These are phyloP conservation scores for Kazachstania martiniae DNA, from an alignment of 805 yeast genomes.

Conservation along the genomic window DNA sequence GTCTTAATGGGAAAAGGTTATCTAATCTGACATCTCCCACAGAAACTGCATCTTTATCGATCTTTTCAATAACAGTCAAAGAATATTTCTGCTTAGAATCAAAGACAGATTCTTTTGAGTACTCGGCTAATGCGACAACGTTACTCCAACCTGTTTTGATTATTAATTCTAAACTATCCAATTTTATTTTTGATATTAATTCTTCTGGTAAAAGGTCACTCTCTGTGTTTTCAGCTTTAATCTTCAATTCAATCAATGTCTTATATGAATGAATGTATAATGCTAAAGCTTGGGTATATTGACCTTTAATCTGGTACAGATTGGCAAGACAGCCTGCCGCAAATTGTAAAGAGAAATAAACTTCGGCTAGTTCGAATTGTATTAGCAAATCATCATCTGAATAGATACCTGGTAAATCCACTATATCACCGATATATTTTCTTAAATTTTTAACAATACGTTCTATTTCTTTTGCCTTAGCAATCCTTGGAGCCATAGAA, in stretches of 20 bases:
- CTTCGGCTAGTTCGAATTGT: constrained; percentile 17
- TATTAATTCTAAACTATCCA: constrained; percentile 39
- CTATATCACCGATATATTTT: constrained; percentile 44
- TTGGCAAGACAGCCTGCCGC: constrained; percentile 20
- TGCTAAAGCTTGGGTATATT: constrained; percentile 23
- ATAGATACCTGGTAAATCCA: constrained; percentile 86
- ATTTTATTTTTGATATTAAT: constrained; percentile 27
- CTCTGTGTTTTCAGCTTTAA: constrained; percentile 4
- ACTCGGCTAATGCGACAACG: constrained; percentile 27
- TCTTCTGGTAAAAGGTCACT: constrained; percentile 14
- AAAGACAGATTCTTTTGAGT: constrained; percentile 16
- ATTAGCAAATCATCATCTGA: constrained; percentile 60
- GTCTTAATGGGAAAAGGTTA: constrained; percentile 24
- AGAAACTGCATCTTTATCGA: constrained; percentile 10
- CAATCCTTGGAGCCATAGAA: constrained; percentile 17
- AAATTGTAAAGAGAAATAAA: constrained; percentile 14
- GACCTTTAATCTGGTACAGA: constrained; percentile 20
- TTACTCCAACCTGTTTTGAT: constrained; percentile 29
- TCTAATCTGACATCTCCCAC: constrained; percentile 16
- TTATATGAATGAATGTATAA: constrained; percentile 18
- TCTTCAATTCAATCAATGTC: constrained; percentile 9
- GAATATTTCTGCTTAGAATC: constrained; percentile 5
- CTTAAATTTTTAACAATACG: constrained; percentile 34
- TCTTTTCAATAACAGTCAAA: constrained; percentile 32
- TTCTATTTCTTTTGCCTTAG: constrained; percentile 26